These are phyloP conservation scores for Sugiyamaella sp. DNA, from an alignment of 1,139 yeast species.

Conservation along the genomic window DNA sequence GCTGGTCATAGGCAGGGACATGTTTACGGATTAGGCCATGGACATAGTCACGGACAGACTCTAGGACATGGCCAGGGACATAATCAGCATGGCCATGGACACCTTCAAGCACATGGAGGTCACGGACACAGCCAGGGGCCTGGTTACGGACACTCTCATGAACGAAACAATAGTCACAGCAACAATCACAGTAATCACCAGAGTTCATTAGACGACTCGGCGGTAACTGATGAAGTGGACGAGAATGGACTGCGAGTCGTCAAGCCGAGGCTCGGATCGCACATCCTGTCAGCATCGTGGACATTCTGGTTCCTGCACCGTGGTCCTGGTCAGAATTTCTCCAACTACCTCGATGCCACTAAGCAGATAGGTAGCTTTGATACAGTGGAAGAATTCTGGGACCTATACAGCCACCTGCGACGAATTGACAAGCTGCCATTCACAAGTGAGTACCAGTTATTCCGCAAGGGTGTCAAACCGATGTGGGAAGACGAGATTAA, in stretches of 20 bases:
- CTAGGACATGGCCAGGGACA: not conserved
- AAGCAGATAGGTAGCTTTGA: constrained; percentile 41
- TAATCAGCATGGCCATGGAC: not conserved
- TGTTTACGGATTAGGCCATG: not conserved
- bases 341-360: constrained; percentile 42
- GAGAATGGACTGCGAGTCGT: constrained; percentile 29
- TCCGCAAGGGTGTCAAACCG: constrained; percentile 66
- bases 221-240: constrained; percentile 16
- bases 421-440: constrained; percentile 52
- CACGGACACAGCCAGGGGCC: not conserved
- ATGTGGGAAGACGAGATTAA: constrained; percentile 75
- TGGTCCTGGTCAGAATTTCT: constrained; percentile 42
- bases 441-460: constrained; percentile 62
- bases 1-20: not conserved
- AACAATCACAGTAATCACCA: not conserved
- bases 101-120: too few species aligned
- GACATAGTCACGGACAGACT: not conserved
- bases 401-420: constrained; percentile 52
- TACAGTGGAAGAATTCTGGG: constrained; percentile 68
- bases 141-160: not conserved
- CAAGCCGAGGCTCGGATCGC: constrained; percentile 28
- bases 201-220: not conserved
- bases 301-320: constrained; percentile 45
- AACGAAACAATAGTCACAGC: too few species aligned
- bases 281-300: constrained; percentile 37